A percentile compares a stretch with the other conserved stretches of the same genome.
Evolutionary conservation across 2,329 filamentous ascomycete genomes (phyloP).

Genomic region (Reticulascus tulasneorum): DNA sequence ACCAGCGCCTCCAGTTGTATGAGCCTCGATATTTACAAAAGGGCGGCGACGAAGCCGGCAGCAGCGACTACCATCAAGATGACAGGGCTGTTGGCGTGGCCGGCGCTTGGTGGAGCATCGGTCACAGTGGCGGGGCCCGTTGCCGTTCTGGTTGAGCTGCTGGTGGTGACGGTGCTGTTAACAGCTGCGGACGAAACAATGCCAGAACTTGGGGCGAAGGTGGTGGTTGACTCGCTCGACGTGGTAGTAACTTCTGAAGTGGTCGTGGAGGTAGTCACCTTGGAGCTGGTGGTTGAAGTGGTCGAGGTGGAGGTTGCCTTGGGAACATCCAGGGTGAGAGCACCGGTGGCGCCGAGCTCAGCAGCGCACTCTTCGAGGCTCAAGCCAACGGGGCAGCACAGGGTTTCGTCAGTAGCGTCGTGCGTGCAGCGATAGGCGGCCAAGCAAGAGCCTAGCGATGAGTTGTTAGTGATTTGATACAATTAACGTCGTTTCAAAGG

Average conservation of each 20-base stretch:
- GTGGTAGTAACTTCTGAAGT: constrained; percentile 15
- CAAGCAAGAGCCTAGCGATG: constrained; percentile 53
- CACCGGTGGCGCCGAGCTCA: constrained; percentile 43
- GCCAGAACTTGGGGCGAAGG: constrained; percentile 4
- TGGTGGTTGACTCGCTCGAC: constrained; percentile 2
- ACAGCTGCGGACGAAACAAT: constrained; percentile 4
- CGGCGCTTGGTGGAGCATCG: constrained; percentile 3
- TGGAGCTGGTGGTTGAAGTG: constrained; percentile 23
- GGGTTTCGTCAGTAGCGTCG: constrained; percentile 45
- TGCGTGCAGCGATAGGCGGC: constrained; percentile 60
- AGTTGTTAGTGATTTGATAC: constrained; percentile 3
- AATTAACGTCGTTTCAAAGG: background rate
- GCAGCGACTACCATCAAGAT: constrained; percentile 10
- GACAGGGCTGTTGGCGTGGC: constrained; percentile 6
- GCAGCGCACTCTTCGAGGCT: constrained; percentile 51
- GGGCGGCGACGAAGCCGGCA: constrained; percentile 11
- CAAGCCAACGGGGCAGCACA: constrained; percentile 58
- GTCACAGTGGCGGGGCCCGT: background rate
- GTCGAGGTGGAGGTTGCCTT: constrained; percentile 28
- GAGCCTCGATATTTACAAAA: constrained; percentile 10
- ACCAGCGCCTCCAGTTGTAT: constrained; percentile 11
- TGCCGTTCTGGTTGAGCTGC: background rate
- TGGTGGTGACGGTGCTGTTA: constrained; percentile 5
- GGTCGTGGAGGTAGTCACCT: constrained; percentile 21
- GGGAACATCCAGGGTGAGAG: constrained; percentile 43